A percentile compares a stretch with the other conserved stretches of the same genome.
phyloP scores from a whole-genome alignment of 2,329 filamentous ascomycete species.

The Nemania sp. region DNA sequence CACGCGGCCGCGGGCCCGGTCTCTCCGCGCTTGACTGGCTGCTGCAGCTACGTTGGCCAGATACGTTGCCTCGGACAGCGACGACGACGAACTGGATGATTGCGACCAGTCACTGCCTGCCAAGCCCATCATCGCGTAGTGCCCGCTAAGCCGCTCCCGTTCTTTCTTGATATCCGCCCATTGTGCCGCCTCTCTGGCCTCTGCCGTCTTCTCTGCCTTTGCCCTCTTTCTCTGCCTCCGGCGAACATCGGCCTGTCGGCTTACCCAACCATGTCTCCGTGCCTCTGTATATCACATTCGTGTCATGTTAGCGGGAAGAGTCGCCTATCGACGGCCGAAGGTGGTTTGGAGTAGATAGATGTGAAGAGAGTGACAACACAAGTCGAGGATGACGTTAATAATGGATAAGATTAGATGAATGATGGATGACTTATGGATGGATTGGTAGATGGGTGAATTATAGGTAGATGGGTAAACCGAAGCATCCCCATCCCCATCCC shows the following conservation, averaged over 20 bases:
- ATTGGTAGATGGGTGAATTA: no score
- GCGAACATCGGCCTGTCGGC: slow-evolving; percentile 14
- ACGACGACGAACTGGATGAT: no score
- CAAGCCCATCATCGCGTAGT: slow-evolving; percentile 10
- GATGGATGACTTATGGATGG: no score
- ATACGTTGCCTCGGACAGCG: slow-evolving; percentile 13
- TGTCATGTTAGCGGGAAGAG: slow-evolving; percentile 3
- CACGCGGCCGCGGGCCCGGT: slow-evolving; percentile 21
- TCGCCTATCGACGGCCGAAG: neutral
- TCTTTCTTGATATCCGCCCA: neutral
- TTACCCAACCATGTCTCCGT: slow-evolving; percentile 17
- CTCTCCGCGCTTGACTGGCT: neutral
- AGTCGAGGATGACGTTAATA: neutral
- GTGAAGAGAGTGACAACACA: neutral
- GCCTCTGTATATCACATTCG: slow-evolving; percentile 7
- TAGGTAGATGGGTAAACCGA: neutral
- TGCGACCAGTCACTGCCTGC: slow-evolving; percentile 4
- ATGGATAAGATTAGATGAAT: no score
- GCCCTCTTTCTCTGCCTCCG: slow-evolving; percentile 1
- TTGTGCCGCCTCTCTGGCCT: neutral
- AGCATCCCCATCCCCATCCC: neutral
- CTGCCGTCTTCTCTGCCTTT: neutral
- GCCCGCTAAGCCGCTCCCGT: neutral
- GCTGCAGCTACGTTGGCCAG: neutral
- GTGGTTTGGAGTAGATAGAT: neutral